Evolutionary conservation across 2,329 filamentous ascomycete species (phyloP), one percentile per base, ranked within the genome.

Genomic region (Pseudovirgaria hyperparasitica): DNA sequence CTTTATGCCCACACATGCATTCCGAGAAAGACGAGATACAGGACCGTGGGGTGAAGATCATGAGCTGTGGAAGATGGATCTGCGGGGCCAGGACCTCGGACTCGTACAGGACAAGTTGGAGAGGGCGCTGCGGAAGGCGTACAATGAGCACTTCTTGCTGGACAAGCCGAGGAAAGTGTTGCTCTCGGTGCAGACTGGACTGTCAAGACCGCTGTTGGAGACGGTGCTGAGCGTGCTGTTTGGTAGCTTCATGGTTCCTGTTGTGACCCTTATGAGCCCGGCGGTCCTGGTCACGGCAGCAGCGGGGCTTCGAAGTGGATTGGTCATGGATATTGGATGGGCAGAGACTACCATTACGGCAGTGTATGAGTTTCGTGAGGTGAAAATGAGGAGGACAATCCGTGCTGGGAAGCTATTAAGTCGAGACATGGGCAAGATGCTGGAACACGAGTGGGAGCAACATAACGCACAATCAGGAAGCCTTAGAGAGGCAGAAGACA

Each of bases 251-350:
- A 80, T 86, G 38, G 70, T 79, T 10, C 81, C 86, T 0, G 76
- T 72, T 13, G 69, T 96, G 36, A 86, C 82, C 3, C 64, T 98
- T 22, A 60, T 94, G 44, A 82, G 85, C 1, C 70, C 72, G 1
- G 72, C 87, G 1, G 68, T 84, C 12, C 76, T 90, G 54, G 65
- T 74, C 2, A 64, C 78, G 5, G 70, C 86, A 3, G 79, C 78
- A 6, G 85, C 86, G 5, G 90, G 90, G 1, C 60, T 92, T 21
- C 74, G 90, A 9, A 82, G 82, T n/a, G 84, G 78, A 1, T 54
- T 98, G 22, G 72, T 96, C 1, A 65, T 98, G 19, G 85, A 98
- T 45, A 67, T 98, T 33, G 90, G 87, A 22, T 98, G 90, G 90
- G 68, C 75, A 22, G 90, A 96, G 53, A 92, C 86, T 0, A 69